Evolutionary conservation across 257 asterid species (phyloP).

Genomic region (Ajuga chamaepitys): DNA sequence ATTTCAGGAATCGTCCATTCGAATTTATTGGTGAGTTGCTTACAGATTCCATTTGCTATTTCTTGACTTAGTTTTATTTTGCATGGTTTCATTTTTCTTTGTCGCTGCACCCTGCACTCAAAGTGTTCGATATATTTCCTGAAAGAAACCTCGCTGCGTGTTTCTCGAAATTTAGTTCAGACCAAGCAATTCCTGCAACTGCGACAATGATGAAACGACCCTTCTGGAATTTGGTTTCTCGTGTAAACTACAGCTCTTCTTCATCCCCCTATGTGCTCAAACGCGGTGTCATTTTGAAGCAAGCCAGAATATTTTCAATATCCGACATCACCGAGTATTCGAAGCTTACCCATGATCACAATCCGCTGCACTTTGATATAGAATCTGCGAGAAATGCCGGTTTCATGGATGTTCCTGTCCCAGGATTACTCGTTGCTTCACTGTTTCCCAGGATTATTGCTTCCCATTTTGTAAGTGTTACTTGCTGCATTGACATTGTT

Average conservation of each 20-base stretch:
- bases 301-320: constrained; percentile 38
- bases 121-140: too few species aligned
- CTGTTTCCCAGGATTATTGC: constrained; percentile 80
- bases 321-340: constrained; percentile 54
- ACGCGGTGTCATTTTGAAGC: constrained; percentile 47
- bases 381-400: constrained; percentile 58
- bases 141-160: too few species aligned
- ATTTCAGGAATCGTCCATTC: too few species aligned
- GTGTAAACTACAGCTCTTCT: constrained; percentile 23
- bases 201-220: constrained; percentile 14
- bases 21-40: too few species aligned
- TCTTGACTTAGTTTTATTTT: too few species aligned
- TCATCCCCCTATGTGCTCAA: constrained; percentile 29
- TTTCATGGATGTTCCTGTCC: constrained; percentile 44
- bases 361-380: constrained; percentile 70
- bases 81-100: too few species aligned
- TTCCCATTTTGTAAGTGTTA: constrained; percentile 51
- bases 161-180: too few species aligned
- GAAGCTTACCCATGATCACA: constrained; percentile 52
- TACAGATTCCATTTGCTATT: too few species aligned
- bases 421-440: constrained; percentile 79
- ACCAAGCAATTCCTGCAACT: too few species aligned
- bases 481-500: not conserved
- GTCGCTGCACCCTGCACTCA: too few species aligned
- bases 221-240: constrained; percentile 16